Base-by-base conservation (phyloP, 1,284 basidiomycete species). In the Rhizoctonia solani region DNA sequence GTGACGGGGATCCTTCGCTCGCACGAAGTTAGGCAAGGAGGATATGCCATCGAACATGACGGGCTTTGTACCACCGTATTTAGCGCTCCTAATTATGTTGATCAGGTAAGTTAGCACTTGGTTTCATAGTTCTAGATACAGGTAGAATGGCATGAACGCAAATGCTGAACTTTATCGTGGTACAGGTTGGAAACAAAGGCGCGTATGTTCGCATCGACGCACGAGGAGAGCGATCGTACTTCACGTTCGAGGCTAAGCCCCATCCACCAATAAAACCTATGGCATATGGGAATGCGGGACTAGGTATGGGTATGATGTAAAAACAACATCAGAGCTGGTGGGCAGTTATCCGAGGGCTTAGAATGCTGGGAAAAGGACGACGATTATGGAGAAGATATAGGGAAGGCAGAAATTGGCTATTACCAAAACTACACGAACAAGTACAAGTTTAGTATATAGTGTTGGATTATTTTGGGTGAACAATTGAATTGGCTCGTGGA, bases 21-120 rank as follows among this genome's bases (percentile, higher is more conserved):
- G 72, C 97, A 99, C 77, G 97, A 99, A 84, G 96, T 99, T 49
- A 87, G 97, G 67, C 93, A 96, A 82, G 88, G 90, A 72, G 90
- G 93, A 21, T 96, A 95, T 77, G 87, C 92, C 69, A 83, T 95
- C 66, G 94, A 96, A 75, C 93, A 96, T 74, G 84, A 91, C 67
- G 94, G 93, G 1, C 80, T 93, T 39, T 95, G 93, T 76, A 93
- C 89, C 34, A 96, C 93, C 37, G 92, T 91, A 74, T 72, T 68
- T 42, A 69, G 89, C 44, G 90, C 90, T 19, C 90, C 90, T 14
- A 92, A 93, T 76, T 93, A 93, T 73, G 89, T 92, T 19, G 91
- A 92, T 75, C 88, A 91, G 75, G 85, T 66, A 39, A 66, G 52
- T 34, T 3, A 46, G 44, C 25, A 5, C 53, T 44, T n/a, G 19